Evolutionary conservation across 1,284 basidiomycete genomes (phyloP), one percentile per base, ranked within the genome.

Genomic region (Melampsora americana): DNA sequence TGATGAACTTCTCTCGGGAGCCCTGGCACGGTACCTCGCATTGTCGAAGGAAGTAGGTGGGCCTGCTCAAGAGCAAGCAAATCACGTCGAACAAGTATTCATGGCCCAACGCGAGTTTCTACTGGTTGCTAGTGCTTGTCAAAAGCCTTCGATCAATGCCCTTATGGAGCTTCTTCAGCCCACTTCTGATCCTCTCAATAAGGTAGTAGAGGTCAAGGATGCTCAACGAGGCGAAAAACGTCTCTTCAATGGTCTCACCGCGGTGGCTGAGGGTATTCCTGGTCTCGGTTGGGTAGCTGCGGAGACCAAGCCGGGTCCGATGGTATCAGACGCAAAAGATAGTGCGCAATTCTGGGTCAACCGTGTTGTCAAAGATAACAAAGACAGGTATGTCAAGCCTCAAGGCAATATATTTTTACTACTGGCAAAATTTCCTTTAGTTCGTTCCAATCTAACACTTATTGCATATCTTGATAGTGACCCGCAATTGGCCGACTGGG

Each of bases 231-330:
- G 84, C 81, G 92, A 93, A 76, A 86, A 91, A 78, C 90, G 92
- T 71, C 93, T 90, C 88, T 89, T 88, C 79, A 89, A 89, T 67
- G 93, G 95, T 81, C 85, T 98, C 59, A 90, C 87, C 48, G 88
- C 90, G 46, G 85, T 98, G 46, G 88, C 89, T 16, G 95, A 96
- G 81, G 93, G 92, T 16, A 90, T 89, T 0, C 86, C 90, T 11
- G 89, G 88, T n/a, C 88, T 92, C 70, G 95, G 90, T n/a, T 99
- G 95, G 95, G 89, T 99, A 62, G 87, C 90, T 65, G 86, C 90
- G 71, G 93, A 93, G 80, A 83, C 85, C 20, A 93, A 92, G 81
- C 95, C 96, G 0, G 92, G 87, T 5, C 89, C 91, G 16, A 91
- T 88, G 80, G 86, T 98, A n/a, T 85, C 84, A 16, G 92, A 95